Conservation (phyloP, 352 stramenopile species). For the Pythium insidiosum region DNA sequence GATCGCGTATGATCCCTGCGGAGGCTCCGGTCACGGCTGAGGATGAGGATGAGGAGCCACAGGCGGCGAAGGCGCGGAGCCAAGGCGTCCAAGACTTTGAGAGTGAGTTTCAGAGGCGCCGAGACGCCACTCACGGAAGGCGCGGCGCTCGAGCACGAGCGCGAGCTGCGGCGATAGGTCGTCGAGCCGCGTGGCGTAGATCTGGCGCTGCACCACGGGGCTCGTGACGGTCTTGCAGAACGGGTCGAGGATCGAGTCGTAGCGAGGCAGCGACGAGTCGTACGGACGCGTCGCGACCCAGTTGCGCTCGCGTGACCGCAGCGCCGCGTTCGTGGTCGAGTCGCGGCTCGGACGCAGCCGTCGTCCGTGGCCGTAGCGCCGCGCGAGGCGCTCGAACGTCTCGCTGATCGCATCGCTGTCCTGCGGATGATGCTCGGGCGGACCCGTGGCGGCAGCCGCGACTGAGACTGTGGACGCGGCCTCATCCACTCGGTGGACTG, state of each 20-base stretch:
- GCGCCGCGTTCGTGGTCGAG: no score
- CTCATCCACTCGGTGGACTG: slow-evolving; percentile 5
- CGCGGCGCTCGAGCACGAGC: slow-evolving; percentile 62
- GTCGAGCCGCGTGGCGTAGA: slow-evolving; percentile 47
- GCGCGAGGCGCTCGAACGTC: no score
- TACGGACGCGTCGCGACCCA: slow-evolving; percentile 41
- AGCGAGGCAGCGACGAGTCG: slow-evolving; percentile 45
- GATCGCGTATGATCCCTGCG: slow-evolving; percentile 15
- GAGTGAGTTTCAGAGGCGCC: slow-evolving; percentile 20
- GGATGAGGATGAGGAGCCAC: background rate
- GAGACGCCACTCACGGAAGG: slow-evolving; percentile 42
- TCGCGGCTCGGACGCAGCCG: no score
- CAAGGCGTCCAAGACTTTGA: no score
- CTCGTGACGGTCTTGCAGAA: slow-evolving; percentile 72
- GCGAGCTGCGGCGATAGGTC: slow-evolving; percentile 67
- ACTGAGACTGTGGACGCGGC: background rate
- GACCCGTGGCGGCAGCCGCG: slow-evolving; percentile 3
- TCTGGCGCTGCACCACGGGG: slow-evolving; percentile 61
- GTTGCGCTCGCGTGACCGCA: slow-evolving; percentile 31
- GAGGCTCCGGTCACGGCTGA: background rate
- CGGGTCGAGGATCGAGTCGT: slow-evolving; percentile 78
- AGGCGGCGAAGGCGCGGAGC: no score
- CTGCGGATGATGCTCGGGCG: no score
- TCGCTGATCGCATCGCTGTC: no score
- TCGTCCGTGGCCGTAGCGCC: no score